These are phyloP conservation scores for Aspergillus pseudoterreus DNA, from an alignment of 2,329 filamentous ascomycete species.

Conservation along the genomic window DNA sequence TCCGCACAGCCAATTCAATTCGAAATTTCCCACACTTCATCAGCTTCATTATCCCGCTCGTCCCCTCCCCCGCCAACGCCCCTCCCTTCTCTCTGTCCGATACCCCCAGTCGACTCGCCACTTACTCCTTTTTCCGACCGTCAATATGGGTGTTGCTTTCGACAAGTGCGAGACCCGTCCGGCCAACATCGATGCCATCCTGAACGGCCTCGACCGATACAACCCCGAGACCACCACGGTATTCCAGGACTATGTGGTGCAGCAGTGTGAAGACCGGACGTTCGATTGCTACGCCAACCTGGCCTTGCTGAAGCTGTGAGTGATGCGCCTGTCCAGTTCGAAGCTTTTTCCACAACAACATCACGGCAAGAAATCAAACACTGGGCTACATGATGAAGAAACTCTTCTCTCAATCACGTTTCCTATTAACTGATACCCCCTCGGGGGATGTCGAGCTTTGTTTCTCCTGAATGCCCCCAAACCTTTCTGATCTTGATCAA, in stretches of 20 bases:
- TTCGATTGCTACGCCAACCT: conserved; percentile 97
- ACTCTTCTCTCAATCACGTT: conserved; percentile 67
- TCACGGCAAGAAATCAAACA: conserved; percentile 2
- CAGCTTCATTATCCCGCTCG: conserved; percentile 2
- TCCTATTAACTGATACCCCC: conserved; percentile 90
- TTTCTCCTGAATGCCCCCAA: conserved; percentile 62
- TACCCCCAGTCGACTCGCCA: background rate
- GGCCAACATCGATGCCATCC: conserved; percentile 85
- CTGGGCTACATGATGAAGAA: conserved; percentile 65
- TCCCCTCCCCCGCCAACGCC: background rate
- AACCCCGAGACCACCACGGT: conserved; percentile 93
- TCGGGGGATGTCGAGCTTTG: conserved; percentile 62
- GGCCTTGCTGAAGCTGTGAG: conserved; percentile 92
- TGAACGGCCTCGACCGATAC: conserved; percentile 96
- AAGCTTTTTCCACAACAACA: conserved; percentile 4
- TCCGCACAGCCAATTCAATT: conserved; percentile 22
- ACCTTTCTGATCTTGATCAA: background rate
- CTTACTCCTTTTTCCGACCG: background rate
- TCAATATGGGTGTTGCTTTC: conserved; percentile 49
- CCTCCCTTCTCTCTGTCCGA: background rate
- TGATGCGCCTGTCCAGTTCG: conserved; percentile 12
- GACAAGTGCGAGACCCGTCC: conserved; percentile 91
- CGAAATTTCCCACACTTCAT: conserved; percentile 22
- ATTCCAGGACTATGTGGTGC: conserved; percentile 90
- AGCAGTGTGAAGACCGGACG: conserved; percentile 92